Conservation (phyloP, 768 basidiomycete species). For the Rhizopogon vesiculosus region DNA sequence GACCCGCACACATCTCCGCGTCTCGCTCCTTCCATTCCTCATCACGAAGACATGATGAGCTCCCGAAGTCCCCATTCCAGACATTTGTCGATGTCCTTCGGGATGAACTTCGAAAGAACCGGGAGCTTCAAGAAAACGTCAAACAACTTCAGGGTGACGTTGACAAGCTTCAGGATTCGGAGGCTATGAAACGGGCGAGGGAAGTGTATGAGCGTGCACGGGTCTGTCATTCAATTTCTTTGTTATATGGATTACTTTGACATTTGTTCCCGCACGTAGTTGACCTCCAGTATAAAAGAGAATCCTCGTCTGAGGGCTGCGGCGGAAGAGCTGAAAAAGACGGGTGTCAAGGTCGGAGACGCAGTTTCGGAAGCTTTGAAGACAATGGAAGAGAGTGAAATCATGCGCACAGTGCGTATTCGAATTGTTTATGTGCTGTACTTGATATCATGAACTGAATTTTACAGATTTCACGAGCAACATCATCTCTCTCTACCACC, state of each 20-base stretch:
- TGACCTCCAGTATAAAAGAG: constrained; percentile 92
- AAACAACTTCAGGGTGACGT: constrained; percentile 98
- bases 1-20: constrained; percentile 5
- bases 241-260: constrained; percentile 1
- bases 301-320: constrained; percentile 90
- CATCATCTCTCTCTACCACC: constrained; percentile 78
- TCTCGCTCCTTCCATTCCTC: constrained; percentile 59
- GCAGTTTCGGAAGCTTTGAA: constrained; percentile 90
- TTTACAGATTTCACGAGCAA: constrained; percentile 75
- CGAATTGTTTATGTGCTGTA: not conserved
- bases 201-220: constrained; percentile 93
- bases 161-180: constrained; percentile 94
- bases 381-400: constrained; percentile 91
- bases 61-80: constrained; percentile 89
- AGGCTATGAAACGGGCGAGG: constrained; percentile 88
- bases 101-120: constrained; percentile 90
- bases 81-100: constrained; percentile 93
- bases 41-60: constrained; percentile 52
- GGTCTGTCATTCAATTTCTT: constrained; percentile 43
- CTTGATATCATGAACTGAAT: not conserved
- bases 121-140: constrained; percentile 94
- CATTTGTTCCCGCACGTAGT: constrained; percentile 36
- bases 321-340: constrained; percentile 86
- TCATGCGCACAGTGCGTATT: constrained; percentile 76
- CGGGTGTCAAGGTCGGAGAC: constrained; percentile 89